Evolutionary conservation across 805 yeast species (phyloP).

Genomic region (Ogataea zsoltii): DNA sequence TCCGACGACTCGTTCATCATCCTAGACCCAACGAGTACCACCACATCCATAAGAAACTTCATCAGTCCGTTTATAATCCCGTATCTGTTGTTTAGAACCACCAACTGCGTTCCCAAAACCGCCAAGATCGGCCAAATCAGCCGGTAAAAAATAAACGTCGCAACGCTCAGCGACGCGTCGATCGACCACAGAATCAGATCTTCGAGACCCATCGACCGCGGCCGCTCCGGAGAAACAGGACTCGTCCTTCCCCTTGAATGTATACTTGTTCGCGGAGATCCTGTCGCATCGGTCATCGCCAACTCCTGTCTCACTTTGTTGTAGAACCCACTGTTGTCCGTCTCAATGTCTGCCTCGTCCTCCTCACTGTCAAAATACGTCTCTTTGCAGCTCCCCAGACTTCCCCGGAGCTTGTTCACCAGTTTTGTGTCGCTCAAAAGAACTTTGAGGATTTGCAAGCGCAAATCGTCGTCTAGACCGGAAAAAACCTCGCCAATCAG

Average conservation of each 20-base stretch:
- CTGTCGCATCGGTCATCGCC: not conserved
- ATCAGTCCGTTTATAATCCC: constrained; percentile 5
- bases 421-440: constrained; percentile 23
- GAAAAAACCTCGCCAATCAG: constrained; percentile 9
- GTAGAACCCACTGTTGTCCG: constrained; percentile 1
- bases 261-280: too few relatives aligned
- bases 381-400: not conserved
- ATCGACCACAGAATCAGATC: constrained; percentile 3
- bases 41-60: not conserved
- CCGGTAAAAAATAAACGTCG: not conserved
- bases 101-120: constrained; percentile 6
- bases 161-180: constrained; percentile 3
- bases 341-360: not conserved
- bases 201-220: not conserved
- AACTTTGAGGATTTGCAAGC: constrained; percentile 18
- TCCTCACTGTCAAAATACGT: not conserved
- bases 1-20: not conserved
- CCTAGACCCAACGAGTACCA: constrained; percentile 1
- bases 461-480: constrained; percentile 16
- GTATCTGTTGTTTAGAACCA: constrained; percentile 10
- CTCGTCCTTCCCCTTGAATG: too few relatives aligned
- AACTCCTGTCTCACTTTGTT: constrained; percentile 1
- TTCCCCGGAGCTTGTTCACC: constrained; percentile 14
- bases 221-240: too few relatives aligned
- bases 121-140: constrained; percentile 4